Evolutionary conservation across 192 early-diverging fungal species (phyloP).

Genomic region (Coemansia sp.): DNA sequence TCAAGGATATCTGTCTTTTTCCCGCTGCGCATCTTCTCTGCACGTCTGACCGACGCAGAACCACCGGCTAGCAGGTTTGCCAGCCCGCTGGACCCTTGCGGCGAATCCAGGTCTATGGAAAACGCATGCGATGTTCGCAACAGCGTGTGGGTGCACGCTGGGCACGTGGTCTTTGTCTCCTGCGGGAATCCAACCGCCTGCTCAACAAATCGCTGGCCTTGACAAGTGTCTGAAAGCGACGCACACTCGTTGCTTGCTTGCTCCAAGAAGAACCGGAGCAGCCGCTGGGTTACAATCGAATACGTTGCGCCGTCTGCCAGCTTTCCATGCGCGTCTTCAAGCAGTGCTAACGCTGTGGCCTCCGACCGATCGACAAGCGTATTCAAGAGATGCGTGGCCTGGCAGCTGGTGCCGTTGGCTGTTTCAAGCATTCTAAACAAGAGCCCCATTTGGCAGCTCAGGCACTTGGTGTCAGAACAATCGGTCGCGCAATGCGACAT

Average conservation of each 20-base stretch:
- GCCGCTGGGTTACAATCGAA: slow-evolving; percentile 79
- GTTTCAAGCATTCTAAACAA: slow-evolving; percentile 86
- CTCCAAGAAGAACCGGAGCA: slow-evolving; percentile 89
- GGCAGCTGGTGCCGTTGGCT: slow-evolving; percentile 90
- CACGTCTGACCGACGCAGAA: slow-evolving; percentile 36
- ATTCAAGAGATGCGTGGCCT: slow-evolving; percentile 88
- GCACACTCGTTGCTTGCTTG: slow-evolving; percentile 78
- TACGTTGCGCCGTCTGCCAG: slow-evolving; percentile 62
- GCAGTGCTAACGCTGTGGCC: slow-evolving; percentile 81
- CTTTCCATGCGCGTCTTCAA: slow-evolving; percentile 75
- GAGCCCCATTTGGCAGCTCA: slow-evolving; percentile 92
- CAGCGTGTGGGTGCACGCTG: slow-evolving; percentile 63
- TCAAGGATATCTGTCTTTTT: slow-evolving; percentile 21
- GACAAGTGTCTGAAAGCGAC: slow-evolving; percentile 4
- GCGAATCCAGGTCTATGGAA: slow-evolving; percentile 83
- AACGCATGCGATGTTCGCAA: slow-evolving; percentile 71
- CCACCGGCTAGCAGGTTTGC: slow-evolving; percentile 47
- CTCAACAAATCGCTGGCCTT: slow-evolving; percentile 29
- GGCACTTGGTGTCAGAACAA: slow-evolving; percentile 76
- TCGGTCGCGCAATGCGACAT: slow-evolving; percentile 70
- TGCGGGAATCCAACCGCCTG: slow-evolving; percentile 36
- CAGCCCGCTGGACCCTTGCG: slow-evolving; percentile 50
- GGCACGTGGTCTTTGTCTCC: slow-evolving; percentile 55
- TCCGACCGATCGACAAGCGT: slow-evolving; percentile 83
- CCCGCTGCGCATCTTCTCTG: slow-evolving; percentile 21